These are phyloP conservation scores for Platanthera zijinensis DNA, from an alignment of 106 monocot genomes.

Conservation along the genomic window DNA sequence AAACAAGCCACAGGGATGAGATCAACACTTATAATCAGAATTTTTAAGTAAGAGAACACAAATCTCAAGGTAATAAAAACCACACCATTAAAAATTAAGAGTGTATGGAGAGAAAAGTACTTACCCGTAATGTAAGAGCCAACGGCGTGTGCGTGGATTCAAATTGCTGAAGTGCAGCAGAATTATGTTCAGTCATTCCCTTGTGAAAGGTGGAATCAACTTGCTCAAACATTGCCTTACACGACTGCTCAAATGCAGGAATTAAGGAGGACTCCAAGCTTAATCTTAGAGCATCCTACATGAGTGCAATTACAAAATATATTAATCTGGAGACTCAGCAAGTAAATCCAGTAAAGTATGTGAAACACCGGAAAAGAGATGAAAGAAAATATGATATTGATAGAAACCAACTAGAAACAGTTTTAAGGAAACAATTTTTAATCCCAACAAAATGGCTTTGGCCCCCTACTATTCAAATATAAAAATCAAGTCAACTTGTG, in stretches of 20 bases:
- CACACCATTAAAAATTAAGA: not conserved
- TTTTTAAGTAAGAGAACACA: not conserved
- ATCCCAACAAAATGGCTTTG: no score
- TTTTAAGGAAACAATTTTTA: no score
- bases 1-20: not conserved
- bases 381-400: not conserved
- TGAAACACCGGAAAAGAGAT: not conserved
- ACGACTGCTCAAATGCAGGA: conserved; percentile 93
- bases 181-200: conserved; percentile 79
- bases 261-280: conserved; percentile 65
- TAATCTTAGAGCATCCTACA: conserved; percentile 69
- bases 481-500: no score
- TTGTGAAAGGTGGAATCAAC: conserved; percentile 77
- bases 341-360: not conserved
- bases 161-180: conserved; percentile 69
- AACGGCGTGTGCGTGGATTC: conserved; percentile 63
- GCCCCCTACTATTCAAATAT: no score
- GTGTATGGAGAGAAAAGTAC: not conserved
- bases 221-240: conserved; percentile 90
- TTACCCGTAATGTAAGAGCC: conserved; percentile 77
- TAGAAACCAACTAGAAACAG: not conserved
- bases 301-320: not conserved
- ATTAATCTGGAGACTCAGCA: conserved; percentile 5
- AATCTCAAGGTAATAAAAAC: not conserved
- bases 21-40: not conserved